Evolutionary conservation across 164 flowering plant species (phyloP).

Genomic region (Amborella trichopoda): DNA sequence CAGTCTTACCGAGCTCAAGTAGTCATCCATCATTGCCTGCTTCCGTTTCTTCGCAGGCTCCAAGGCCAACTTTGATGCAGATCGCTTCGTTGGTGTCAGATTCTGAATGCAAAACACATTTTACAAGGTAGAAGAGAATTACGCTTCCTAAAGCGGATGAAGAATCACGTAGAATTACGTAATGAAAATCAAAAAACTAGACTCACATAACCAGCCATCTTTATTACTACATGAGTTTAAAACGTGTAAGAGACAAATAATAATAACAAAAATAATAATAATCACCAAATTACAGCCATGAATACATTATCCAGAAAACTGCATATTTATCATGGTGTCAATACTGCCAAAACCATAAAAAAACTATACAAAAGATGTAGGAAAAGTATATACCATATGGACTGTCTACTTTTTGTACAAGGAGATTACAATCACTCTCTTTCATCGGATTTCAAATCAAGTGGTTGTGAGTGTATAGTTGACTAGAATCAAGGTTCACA

Average conservation of each 20-base stretch:
- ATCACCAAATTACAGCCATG: neutral
- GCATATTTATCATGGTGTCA: too few relatives aligned
- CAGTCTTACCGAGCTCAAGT: constrained; percentile 46
- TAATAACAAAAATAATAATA: neutral
- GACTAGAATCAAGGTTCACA: too few relatives aligned
- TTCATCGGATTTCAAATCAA: too few relatives aligned
- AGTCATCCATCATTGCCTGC: constrained; percentile 75
- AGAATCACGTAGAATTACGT: neutral
- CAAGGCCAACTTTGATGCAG: constrained; percentile 37
- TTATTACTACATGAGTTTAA: neutral
- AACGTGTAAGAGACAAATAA: neutral
- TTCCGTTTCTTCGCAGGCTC: constrained; percentile 53
- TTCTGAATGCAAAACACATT: constrained; percentile 17
- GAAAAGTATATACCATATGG: too few relatives aligned
- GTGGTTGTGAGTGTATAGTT: too few relatives aligned
- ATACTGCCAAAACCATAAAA: too few relatives aligned
- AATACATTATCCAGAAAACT: too few relatives aligned
- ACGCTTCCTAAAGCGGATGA: neutral
- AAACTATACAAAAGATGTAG: too few relatives aligned
- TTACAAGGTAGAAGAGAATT: neutral
- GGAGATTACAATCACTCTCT: too few relatives aligned
- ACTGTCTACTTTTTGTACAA: too few relatives aligned
- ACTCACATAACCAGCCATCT: neutral
- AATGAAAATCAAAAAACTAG: neutral
- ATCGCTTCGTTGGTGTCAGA: constrained; percentile 72